Base-by-base conservation (phyloP, 1,284 basidiomycete genomes). In the Golubevia pallescens region DNA sequence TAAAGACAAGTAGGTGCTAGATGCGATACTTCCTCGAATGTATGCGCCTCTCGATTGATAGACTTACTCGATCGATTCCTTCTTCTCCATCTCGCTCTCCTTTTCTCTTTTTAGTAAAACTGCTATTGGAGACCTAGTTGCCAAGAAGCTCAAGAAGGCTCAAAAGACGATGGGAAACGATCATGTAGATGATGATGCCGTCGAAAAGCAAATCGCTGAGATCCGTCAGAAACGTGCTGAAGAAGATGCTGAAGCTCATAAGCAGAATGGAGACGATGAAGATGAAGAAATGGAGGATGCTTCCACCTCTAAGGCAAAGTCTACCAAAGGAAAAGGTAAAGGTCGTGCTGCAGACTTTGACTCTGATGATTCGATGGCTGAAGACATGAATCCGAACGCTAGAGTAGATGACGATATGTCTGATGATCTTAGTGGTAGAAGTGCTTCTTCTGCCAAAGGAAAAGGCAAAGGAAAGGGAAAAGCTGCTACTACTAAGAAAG, bases 1-100 rank as follows among this genome's bases (percentile, higher is more conserved):
- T 38, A 84, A 84, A 67, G 80, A 84, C 66, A 75, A 82, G 60
- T 62, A 70, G 13, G 81, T 73, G 54, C 42, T 42, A 13, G 14
- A 4, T n/a, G 23, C 7, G n/a, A n/a, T n/a, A n/a, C n/a, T 28
- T 10, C 5, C 4, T 10, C 19, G 51, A 60, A 53, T 19, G 55
- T 53, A 20, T 48, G 55, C 7, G 59, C 59, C 2, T 16, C 55
- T 7, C 52, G 51, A 6, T 48, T 53, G 59, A 53, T 48, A 48
- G 60, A 38, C n/a, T 4, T 5, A 28, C 10, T 34, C 6, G 32
- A 13, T n/a, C 58, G 21, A 60, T 60, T 24, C 24, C 2, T 34
- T 60, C 58, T 54, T 60, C 32, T 21, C 34, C 16, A 48, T 23
- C n/a, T 60, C 13, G 14, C 42, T 51, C n/a, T 20, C 38, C 42